Conservation (phyloP, 140 eudicot species). For the Flaveria floridana region DNA sequence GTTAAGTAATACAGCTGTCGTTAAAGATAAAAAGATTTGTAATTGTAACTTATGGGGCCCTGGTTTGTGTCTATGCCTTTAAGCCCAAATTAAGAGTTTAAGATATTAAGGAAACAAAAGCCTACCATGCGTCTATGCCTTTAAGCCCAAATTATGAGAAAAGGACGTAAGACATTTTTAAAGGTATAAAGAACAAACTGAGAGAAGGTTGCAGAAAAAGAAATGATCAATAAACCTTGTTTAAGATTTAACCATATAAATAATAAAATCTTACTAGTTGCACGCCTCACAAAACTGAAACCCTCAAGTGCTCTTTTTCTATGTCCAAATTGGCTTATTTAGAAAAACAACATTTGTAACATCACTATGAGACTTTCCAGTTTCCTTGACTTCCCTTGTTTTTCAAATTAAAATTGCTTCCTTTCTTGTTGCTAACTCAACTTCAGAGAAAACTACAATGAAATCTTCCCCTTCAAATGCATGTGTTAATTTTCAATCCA, state of each 20-base stretch:
- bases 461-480: not conserved
- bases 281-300: not conserved
- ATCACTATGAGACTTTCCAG: not conserved
- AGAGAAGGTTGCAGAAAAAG: not conserved
- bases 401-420: not conserved
- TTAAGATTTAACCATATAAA: not conserved
- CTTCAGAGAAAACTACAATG: not conserved
- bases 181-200: not conserved
- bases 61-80: slow-evolving; percentile 5
- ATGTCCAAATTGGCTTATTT: not conserved
- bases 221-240: not conserved
- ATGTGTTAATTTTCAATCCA: not conserved
- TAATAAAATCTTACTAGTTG: not conserved
- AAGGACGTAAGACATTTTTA: not conserved
- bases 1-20: slow-evolving; percentile 12
- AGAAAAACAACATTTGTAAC: not conserved
- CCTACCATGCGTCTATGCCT: not conserved
- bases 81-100: too few relatives aligned
- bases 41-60: not conserved
- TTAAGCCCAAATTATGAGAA: not conserved
- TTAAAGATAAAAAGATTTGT: not conserved
- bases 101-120: not conserved
- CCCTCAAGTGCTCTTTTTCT: not conserved
- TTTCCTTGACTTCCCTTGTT: not conserved
- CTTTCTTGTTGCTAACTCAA: not conserved